A percentile compares a stretch with the other conserved stretches of the same genome.
Conservation (phyloP, 805 yeast genomes). For the Sungouiella blattae region DNA sequence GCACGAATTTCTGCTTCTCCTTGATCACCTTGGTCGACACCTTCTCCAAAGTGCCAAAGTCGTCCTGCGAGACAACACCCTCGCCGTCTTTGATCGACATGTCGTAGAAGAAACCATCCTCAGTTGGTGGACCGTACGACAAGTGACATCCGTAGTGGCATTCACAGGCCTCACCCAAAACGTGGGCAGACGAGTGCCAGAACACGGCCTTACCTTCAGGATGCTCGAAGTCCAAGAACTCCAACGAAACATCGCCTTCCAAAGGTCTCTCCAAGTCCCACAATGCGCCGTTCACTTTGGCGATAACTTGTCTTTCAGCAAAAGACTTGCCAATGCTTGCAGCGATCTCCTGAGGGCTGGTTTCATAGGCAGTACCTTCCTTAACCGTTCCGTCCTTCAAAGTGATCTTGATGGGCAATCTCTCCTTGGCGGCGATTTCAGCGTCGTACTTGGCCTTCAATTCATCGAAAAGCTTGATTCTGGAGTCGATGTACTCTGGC, state of each 20-base stretch:
- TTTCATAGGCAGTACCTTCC: constrained; percentile 82
- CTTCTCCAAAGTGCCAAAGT: constrained; percentile 79
- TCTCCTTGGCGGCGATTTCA: constrained; percentile 57
- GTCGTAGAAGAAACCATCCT: constrained; percentile 96
- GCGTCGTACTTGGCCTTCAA: constrained; percentile 76
- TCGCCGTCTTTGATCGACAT: constrained; percentile 77
- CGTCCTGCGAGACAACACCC: constrained; percentile 70
- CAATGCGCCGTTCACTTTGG: constrained; percentile 80
- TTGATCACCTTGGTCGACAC: constrained; percentile 87
- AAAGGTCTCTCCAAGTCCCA: constrained; percentile 97
- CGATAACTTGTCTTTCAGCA: constrained; percentile 82
- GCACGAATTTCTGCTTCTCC: constrained; percentile 92
- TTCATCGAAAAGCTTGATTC: constrained; percentile 75
- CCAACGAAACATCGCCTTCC: constrained; percentile 65
- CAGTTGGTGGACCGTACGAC: constrained; percentile 89
- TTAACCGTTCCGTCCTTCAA: constrained; percentile 81
- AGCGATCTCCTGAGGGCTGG: constrained; percentile 86
- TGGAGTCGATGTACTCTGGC: constrained; percentile 79
- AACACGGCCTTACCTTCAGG: constrained; percentile 95
- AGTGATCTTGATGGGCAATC: constrained; percentile 66
- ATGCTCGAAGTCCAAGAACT: constrained; percentile 85
- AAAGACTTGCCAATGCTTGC: constrained; percentile 80
- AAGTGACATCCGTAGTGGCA: constrained; percentile 93
- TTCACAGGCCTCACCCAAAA: constrained; percentile 97
- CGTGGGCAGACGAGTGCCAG: constrained; percentile 99